These are phyloP conservation scores for Pyrenophora seminiperda DNA, from an alignment of 2,329 filamentous ascomycete genomes.

Conservation along the genomic window DNA sequence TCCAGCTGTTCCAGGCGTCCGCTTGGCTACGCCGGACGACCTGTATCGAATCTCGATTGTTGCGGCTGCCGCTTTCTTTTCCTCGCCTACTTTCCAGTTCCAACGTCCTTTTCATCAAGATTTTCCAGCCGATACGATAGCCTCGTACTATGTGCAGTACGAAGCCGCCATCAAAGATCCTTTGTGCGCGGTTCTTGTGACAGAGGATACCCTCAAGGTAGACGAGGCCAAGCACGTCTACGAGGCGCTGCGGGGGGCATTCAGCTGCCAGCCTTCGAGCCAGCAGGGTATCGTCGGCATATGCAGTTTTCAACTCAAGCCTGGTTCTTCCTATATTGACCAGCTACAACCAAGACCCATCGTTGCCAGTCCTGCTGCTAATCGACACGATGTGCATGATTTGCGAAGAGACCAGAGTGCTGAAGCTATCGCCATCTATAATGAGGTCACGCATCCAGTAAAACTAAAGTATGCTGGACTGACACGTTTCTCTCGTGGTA, in stretches of 20 bases:
- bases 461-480: constrained; percentile 28
- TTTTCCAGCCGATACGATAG: constrained; percentile 32
- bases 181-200: constrained; percentile 22
- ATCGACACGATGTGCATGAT: neutral
- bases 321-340: constrained; percentile 25
- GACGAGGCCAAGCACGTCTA: constrained; percentile 25
- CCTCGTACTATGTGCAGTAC: constrained; percentile 27
- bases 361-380: constrained; percentile 14
- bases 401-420: constrained; percentile 27
- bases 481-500: neutral
- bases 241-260: constrained; percentile 26
- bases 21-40: constrained; percentile 31
- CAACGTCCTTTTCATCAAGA: constrained; percentile 29
- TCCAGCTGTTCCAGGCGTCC: constrained; percentile 26
- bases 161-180: constrained; percentile 20
- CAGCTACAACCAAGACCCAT: constrained; percentile 26
- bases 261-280: neutral
- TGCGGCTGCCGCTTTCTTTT: constrained; percentile 38
- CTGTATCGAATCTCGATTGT: constrained; percentile 34
- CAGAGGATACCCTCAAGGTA: constrained; percentile 20
- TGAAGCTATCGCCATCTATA: constrained; percentile 25
- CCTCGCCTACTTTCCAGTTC: constrained; percentile 37
- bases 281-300: constrained; percentile 31
- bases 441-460: constrained; percentile 26
- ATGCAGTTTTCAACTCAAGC: constrained; percentile 30